phyloP scores from a whole-genome alignment of 805 yeast species.

The Ogataea corticis region DNA sequence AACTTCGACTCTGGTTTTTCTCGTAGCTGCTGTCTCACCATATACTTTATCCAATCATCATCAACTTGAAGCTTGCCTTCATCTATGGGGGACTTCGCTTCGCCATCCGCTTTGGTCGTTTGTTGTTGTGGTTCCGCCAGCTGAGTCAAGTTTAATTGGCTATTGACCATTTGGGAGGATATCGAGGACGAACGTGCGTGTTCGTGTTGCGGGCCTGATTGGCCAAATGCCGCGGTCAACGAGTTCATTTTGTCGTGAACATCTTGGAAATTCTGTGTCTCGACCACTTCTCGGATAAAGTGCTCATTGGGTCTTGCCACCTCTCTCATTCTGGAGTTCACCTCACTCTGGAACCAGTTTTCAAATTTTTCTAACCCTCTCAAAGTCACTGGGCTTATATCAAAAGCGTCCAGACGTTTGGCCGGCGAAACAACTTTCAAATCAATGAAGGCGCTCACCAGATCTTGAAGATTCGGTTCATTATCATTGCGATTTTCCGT shows the following conservation, averaged over 20 bases:
- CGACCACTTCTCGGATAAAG: slow-evolving; percentile 26
- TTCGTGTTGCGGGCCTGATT: slow-evolving; percentile 16
- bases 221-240: slow-evolving; percentile 35
- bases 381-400: slow-evolving; percentile 44
- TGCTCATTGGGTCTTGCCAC: slow-evolving; percentile 34
- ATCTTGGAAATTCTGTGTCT: slow-evolving; percentile 22
- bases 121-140: neutral
- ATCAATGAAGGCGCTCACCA: slow-evolving; percentile 67
- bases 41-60: slow-evolving; percentile 36
- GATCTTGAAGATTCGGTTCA: slow-evolving; percentile 56
- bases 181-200: slow-evolving; percentile 10
- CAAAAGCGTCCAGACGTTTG: slow-evolving; percentile 53
- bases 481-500: slow-evolving; percentile 45
- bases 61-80: slow-evolving; percentile 22
- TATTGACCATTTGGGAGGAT: slow-evolving; percentile 12
- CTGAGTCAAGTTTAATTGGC: slow-evolving; percentile 11
- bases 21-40: slow-evolving; percentile 30
- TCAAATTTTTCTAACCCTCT: slow-evolving; percentile 52
- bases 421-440: slow-evolving; percentile 63
- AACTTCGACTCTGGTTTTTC: slow-evolving; percentile 29
- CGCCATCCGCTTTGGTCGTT: slow-evolving; percentile 1
- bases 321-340: slow-evolving; percentile 44
- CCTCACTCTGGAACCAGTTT: slow-evolving; percentile 54
- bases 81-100: neutral
- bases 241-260: slow-evolving; percentile 34